phyloP scores from a whole-genome alignment of 2,329 filamentous ascomycete genomes.

The Sclerotinia sclerotiorum region DNA sequence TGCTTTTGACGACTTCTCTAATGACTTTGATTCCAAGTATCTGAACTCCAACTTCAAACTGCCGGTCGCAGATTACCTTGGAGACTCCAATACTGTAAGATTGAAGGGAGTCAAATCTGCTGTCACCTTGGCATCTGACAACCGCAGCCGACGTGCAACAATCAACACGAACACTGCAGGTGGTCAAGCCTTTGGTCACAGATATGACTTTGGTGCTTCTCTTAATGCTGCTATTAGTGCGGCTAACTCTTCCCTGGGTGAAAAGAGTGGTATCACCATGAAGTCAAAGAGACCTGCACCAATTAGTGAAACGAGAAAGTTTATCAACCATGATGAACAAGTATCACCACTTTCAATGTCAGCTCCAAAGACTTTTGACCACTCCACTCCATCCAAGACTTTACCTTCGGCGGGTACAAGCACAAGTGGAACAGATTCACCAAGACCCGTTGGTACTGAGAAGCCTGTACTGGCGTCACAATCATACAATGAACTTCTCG shows the following conservation, averaged over 20 bases:
- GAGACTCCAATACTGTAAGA: conserved; percentile 58
- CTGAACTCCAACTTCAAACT: conserved; percentile 56
- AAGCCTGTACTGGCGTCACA: conserved; percentile 76
- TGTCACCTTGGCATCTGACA: conserved; percentile 51
- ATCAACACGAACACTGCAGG: conserved; percentile 47
- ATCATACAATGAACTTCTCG: conserved; percentile 94
- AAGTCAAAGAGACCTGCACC: conserved; percentile 36
- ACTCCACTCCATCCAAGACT: conserved; percentile 35
- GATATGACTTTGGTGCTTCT: conserved; percentile 96
- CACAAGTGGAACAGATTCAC: conserved; percentile 49
- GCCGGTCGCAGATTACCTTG: conserved; percentile 61
- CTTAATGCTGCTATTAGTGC: conserved; percentile 77
- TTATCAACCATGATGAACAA: conserved; percentile 22
- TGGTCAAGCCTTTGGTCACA: conserved; percentile 79
- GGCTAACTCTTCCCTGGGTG: conserved; percentile 62
- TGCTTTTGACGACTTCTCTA: conserved; percentile 66
- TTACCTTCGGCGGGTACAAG: conserved; percentile 28
- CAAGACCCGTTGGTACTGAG: conserved; percentile 53
- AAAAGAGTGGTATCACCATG: conserved; percentile 56
- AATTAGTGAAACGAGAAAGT: conserved; percentile 31
- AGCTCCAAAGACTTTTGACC: conserved; percentile 27
- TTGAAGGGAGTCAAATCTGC: conserved; percentile 69
- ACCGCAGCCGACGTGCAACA: conserved; percentile 44
- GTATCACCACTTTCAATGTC: conserved; percentile 32
- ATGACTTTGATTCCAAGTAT: conserved; percentile 48